Conservation (phyloP, 768 basidiomycete genomes). For the Macrolepiota albuminosa region DNA sequence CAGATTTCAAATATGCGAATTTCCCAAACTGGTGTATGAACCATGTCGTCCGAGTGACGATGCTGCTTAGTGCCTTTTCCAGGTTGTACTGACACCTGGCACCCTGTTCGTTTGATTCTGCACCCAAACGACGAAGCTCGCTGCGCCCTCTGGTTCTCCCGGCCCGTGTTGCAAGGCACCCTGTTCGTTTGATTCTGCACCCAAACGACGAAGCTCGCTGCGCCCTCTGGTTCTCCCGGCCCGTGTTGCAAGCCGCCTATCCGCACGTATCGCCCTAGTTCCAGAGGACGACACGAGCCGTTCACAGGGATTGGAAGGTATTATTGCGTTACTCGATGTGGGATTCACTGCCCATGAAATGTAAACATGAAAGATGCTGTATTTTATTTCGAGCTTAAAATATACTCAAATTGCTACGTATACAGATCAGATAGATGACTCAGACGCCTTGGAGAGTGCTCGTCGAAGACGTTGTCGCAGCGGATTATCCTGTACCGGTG, state of each 20-base stretch:
- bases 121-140: background rate
- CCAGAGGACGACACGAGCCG: background rate
- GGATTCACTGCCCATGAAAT: background rate
- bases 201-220: conserved; percentile 1
- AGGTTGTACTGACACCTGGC: background rate
- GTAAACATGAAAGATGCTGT: background rate
- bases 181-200: background rate
- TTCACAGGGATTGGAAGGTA: conserved; percentile 12
- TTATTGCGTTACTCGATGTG: conserved; percentile 14
- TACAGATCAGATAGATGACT: conserved; percentile 1
- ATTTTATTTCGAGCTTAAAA: background rate
- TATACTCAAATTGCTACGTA: background rate
- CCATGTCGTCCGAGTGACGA: background rate
- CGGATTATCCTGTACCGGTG: conserved; percentile 18
- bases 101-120: background rate
- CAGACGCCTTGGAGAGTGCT: conserved; percentile 21
- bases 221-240: conserved; percentile 7
- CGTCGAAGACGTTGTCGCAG: conserved; percentile 23
- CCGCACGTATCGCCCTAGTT: background rate
- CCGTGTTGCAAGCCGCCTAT: conserved; percentile 1
- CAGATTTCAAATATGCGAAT: background rate
- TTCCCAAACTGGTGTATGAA: conserved; percentile 7
- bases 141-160: conserved; percentile 8
- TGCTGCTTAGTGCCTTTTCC: background rate
- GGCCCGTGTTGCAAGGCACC: background rate